Base-by-base conservation (phyloP, 2,329 filamentous ascomycete species). In the Exophiala sp. region DNA sequence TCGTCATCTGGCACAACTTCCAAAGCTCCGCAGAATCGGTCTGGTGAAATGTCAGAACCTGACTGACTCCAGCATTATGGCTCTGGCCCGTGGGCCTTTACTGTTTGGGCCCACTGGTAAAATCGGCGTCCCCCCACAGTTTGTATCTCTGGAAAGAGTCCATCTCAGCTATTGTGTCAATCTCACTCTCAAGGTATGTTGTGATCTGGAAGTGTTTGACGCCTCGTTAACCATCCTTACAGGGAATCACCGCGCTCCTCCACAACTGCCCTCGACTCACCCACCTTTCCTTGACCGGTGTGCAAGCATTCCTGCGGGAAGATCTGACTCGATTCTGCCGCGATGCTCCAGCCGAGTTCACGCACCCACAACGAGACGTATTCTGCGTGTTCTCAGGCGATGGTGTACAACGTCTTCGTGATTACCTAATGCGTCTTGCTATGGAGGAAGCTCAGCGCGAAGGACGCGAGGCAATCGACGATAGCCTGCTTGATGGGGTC, bases 321-420 rank as follows among this genome's bases (percentile, higher is more conserved):
- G 91, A 96, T 62, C 81, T 97, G 29, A 87, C 90, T 49, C 77
- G 79, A 5, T 97, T 90, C 69, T 97, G 94, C 68, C 85, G 94
- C 58, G 85, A 88, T 63, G 90, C 94, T 1, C 94, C 94, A 35
- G 72, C 80, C 55, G 94, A 97, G 71, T 99, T 99, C 69, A 97
- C 91, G 14, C 88, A 92, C 43, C 91, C 96, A 67, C 94, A 99
- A 70, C 85, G 94, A 59, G 87, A 92, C 48, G 90, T 97, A 6
- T 99, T 99, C 69, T 99, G 94, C 67, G 94, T 99, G 50, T 99
- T 99, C 71, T 96, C 91, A 1, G 92, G 94, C 5, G 80, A 83
- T 21, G 91, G 91, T 51, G 92, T 99, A 1, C 76, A 77, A 39
- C 82, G 83, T 38, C 82, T 99, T 21, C 86, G 92, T 39, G 80